Base-by-base conservation (phyloP, 2,329 filamentous ascomycete species). In the Whalleya microplaca region DNA sequence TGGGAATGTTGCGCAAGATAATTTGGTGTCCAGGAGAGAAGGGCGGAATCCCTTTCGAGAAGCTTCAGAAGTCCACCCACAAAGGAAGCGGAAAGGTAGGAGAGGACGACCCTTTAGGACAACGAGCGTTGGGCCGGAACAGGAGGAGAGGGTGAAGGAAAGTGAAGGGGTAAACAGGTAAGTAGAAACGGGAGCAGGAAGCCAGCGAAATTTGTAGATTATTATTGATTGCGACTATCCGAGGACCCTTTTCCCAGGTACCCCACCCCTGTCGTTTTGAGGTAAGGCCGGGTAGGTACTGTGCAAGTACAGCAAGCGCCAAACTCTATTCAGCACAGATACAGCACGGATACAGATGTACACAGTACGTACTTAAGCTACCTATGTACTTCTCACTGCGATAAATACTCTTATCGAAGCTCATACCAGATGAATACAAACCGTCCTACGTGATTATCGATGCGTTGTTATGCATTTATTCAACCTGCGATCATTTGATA, bases 201-300 rank as follows among this genome's bases (percentile, higher is more conserved):
- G 51, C 55, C 60, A 46, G 57, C 58, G 52, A 62, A 62, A 48
- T 60, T 60, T 55, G 55, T 58, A 58, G 58, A 63, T 58, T 63
- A 46, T 51, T 48, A 61, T 58, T 37, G 32, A 37, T 37, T 37
- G 32, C 46, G 45, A 59, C 59, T 62, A 62, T 62, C 59, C 48
- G 55, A 56, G 55, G 54, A 59, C 53, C 54, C 48, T 55, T 56
- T 57, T 52, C 52, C 23, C 51, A 56, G 21, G n/a, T 20, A 48
- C 19, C 45, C 45, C 18, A 21, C n/a, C 29, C 9, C 32, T 37
- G 32, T 37, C 32, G 14, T 37, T 6, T 37, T 12, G n/a, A n/a
- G n/a, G n/a, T n/a, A n/a, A n/a, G n/a, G n/a, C n/a, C n/a, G n/a
- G n/a, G n/a, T 12, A 37, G 32, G 32, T 37, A 37, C 32, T 12